Evolutionary conservation across 2,329 filamentous ascomycete genomes (phyloP), one percentile per base, ranked within the genome.

Genomic region (Aspergillus hiratsukae): DNA sequence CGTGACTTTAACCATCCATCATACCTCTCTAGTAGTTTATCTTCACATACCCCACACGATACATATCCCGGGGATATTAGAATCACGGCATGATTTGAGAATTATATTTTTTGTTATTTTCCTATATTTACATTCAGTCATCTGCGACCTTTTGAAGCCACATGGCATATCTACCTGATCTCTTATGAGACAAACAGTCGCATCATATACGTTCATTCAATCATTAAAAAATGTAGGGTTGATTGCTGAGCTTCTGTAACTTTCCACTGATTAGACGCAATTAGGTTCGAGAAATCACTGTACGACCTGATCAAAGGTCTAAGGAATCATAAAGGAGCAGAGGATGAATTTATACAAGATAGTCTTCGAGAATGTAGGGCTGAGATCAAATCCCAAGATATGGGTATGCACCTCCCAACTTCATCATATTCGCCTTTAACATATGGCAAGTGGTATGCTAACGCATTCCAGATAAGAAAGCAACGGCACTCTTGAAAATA

Each of bases 231-330:
- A 46, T 46, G 43, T 46, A 21, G 14, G 31, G 31, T 37, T 17
- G 31, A 37, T 37, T 37, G 31, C 31, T 37, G 31, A 37, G 31
- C 31, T 14, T 2, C 5, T 35, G 14, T 37, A 37, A 17, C 31
- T 17, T 37, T 6, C 31, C 14, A 7, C 31, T 37, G 31, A 37
- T 17, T 17, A 37, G 31, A 37, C 17, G 31, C 17, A 7, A 17
- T 6, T 51, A 97, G 92, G 94, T 99, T 99, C 79, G 94, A 99
- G 76, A 99, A 99, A 78, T 97, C 94, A 45, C 85, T 99, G 21
- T 96, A 97, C 77, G 93, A 97, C 85, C 92, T 99, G 81, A 99
- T 99, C 69, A 86, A 92, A 76, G 94, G 94, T 68, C 81, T 99
- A 71, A 88, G 94, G 64, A 94, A 93, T 73, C 92, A 97, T 79